Percentiles rank a stretch among this genome's conserved stretches.
phyloP scores from a whole-genome alignment of 139 green algal genomes.

The Chlamydomonas incerta region DNA sequence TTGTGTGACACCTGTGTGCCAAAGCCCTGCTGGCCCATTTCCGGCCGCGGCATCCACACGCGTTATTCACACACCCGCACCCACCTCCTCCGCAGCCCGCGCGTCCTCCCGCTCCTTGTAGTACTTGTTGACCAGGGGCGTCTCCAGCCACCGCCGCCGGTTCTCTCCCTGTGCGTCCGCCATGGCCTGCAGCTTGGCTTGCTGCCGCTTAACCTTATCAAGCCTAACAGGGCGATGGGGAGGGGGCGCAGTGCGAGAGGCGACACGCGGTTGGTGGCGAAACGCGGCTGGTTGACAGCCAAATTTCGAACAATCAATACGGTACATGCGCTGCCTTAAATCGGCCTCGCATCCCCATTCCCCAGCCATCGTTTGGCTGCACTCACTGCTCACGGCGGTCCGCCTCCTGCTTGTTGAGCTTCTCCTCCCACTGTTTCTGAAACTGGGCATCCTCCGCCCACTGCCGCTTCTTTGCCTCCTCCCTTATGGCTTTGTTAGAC shows the following conservation, averaged over 20 bases:
- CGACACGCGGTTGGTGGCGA: too few species aligned
- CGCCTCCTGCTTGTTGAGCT: slow-evolving; percentile 57
- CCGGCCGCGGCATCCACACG: too few species aligned
- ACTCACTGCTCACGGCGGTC: slow-evolving; percentile 44
- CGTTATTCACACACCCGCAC: too few species aligned
- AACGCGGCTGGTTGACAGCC: too few species aligned
- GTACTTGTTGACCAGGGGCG: slow-evolving; percentile 47
- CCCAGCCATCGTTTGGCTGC: background rate
- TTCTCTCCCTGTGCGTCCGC: slow-evolving; percentile 43
- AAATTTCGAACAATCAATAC: too few species aligned
- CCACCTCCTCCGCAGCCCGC: slow-evolving; percentile 42
- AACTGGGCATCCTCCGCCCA: slow-evolving; percentile 46
- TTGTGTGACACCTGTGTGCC: too few species aligned
- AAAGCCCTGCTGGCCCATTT: too few species aligned
- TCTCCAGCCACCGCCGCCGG: slow-evolving; percentile 45
- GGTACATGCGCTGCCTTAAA: too few species aligned
- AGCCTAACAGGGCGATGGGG: too few species aligned
- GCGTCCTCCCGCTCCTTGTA: slow-evolving; percentile 48
- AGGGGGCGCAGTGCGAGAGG: too few species aligned
- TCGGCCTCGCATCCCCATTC: too few species aligned
- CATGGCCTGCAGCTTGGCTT: slow-evolving; percentile 35
- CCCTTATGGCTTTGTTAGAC: slow-evolving; percentile 38
- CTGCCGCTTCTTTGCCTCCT: slow-evolving; percentile 45
- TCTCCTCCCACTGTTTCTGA: slow-evolving; percentile 23
- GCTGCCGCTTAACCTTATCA: background rate